Base-by-base conservation (phyloP, 352 stramenopile genomes). In the Phytopythium mirpurense region DNA sequence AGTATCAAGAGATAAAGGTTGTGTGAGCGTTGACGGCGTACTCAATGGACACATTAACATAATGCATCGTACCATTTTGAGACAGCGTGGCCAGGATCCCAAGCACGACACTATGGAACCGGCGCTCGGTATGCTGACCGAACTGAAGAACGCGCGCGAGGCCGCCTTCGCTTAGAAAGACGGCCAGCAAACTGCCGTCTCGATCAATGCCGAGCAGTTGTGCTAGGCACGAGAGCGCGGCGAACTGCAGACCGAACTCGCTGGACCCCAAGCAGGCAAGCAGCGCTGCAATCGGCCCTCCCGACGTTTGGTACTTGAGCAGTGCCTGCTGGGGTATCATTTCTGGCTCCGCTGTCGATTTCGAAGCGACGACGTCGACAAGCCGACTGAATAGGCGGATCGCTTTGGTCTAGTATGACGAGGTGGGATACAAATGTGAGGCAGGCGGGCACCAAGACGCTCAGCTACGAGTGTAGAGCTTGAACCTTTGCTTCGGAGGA, bases 21-120 rank as follows among this genome's bases (percentile, higher is more conserved):
- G n/a, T n/a, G n/a, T n/a, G n/a, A n/a, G n/a, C n/a, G n/a, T n/a
- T n/a, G n/a, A n/a, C n/a, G n/a, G n/a, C n/a, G n/a, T n/a, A n/a
- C n/a, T n/a, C n/a, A n/a, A n/a, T n/a, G n/a, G n/a, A n/a, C n/a
- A n/a, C n/a, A n/a, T n/a, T n/a, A n/a, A n/a, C n/a, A n/a, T n/a
- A n/a, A n/a, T n/a, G n/a, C n/a, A n/a, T n/a, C 14, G 34, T 27
- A 19, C 16, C 23, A 16, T 35, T 44, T 35, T 29, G 23, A 7
- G 78, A 88, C 24, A 85, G 72, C 10, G 50, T 72, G 43, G 82
- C 72, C 5, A 83, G 16, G 32, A 80, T 83, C 12, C 69, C 60
- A 5, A 88, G 72, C 42, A 68, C 43, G 10, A 60, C 62, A 0
- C 45, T 49, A 42, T 85, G 72, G 24, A 70, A 84, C 9, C 68